Evolutionary conservation across 768 basidiomycete species (phyloP).

Genomic region (Collybia mongolica): DNA sequence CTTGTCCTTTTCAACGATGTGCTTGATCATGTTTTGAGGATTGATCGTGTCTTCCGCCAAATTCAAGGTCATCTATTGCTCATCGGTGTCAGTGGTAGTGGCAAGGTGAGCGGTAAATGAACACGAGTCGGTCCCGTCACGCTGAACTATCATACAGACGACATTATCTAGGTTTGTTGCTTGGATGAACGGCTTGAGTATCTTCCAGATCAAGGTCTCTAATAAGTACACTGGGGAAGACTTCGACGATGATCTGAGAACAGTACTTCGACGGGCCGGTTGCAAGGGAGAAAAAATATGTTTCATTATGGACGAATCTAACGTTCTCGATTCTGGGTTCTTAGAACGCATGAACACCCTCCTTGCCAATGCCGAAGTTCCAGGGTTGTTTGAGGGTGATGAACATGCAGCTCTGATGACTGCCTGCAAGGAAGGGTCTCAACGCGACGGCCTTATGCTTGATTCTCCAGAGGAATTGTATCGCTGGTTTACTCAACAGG

Average conservation of each 20-base stretch:
- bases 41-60: conserved; percentile 98
- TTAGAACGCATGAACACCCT: conserved; percentile 99
- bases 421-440: conserved; percentile 99
- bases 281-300: conserved; percentile 99
- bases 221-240: conserved; percentile 99
- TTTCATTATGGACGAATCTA: conserved; percentile 99
- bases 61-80: conserved; percentile 94
- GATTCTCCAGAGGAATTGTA: conserved; percentile 98
- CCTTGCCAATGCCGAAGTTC: conserved; percentile 99
- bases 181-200: conserved; percentile 99
- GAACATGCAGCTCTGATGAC: conserved; percentile 98
- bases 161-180: conserved; percentile 97
- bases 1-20: conserved; percentile 99
- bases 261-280: conserved; percentile 90
- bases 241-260: conserved; percentile 96
- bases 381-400: conserved; percentile 99
- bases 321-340: conserved; percentile 98
- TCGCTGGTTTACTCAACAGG: conserved; percentile 98
- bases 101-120: conserved; percentile 66
- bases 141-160: conserved; percentile 53
- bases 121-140: no score
- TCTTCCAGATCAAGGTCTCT: conserved; percentile 99
- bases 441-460: conserved; percentile 96
- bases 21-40: conserved; percentile 94
- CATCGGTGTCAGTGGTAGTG: conserved; percentile 97